Evolutionary conservation across 1,139 yeast species (phyloP), one percentile per base, ranked within the genome.

Genomic region (Taphrina confusa): DNA sequence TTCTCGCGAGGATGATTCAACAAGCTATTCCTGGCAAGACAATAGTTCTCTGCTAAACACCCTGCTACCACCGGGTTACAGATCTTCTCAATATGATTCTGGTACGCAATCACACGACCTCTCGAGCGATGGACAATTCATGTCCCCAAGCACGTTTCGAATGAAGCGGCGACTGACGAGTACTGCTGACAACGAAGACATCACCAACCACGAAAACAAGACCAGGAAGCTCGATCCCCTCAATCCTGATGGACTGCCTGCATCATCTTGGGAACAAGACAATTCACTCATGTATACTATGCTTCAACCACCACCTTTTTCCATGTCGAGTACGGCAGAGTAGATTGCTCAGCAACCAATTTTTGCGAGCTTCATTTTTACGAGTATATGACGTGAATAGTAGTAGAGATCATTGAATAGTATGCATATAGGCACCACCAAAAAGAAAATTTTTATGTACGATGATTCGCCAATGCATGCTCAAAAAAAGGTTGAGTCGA

Each of bases 11-110:
- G n/a, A n/a, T n/a, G n/a, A n/a, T n/a, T 14, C 42, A 9, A 11
- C 18, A 18, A 25, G 9, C 8, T 9, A 37, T 18, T 37, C 42
- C 25, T 37, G 42, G 42, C 42, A 5, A 2, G 25, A 18, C 3
- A 16, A 37, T n/a, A 18, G 34, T 12, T 47, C 52, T 33, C 18
- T 47, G 42, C 23, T 47, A 31, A 33, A 34, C 42, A 47, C 52
- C 4, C 30, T 47, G 14, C 31, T 33, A 3, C 52, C 52, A 20
- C 50, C 47, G 14, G 47, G 47, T 18, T 42, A 25, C 3, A 23
- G 14, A 2, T 12, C 33, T 1, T 22, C 47, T 22, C 31, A 42
- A 23, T 23, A 22, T 2, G 47, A 23, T 9, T 4, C 2, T 4
- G 31, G 14, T 6, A 42, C 47, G 25, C 47, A 42, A 42, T 9